Base-by-base conservation (phyloP, 2,329 filamentous ascomycete genomes). In the Hypomyces rosellus region DNA sequence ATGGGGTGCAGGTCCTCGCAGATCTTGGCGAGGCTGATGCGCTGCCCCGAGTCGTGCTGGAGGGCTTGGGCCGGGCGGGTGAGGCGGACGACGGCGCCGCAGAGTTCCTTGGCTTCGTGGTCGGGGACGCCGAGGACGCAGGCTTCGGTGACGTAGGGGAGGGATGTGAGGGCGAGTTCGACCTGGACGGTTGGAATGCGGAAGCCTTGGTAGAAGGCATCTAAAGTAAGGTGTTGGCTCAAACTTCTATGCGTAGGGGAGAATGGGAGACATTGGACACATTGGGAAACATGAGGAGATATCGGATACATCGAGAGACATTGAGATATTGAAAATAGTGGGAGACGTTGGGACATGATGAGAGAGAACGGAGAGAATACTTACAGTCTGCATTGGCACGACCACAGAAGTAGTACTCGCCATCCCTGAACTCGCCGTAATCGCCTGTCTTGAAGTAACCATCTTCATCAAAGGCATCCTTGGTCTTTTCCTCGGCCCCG, bases 361-460 rank as follows among this genome's bases (percentile, higher is more conserved):
- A n/a, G n/a, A n/a, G n/a, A n/a, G n/a, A n/a, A n/a, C n/a, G n/a
- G 13, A 7, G 13, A 20, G 14, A n/a, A 36, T 30, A n/a, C 55
- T 37, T 45, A 58, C 59, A 56, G 34, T 61, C 59, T 3, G 53
- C 37, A 22, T 34, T 53, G 7, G 51, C 52, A 16, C 57, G 54
- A 12, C 59, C 59, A 9, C 52, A 52, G 33, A 58, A 61, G 6
- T 55, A 41, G 22, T 51, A 58, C 16, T 60, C 55, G 38, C 57
- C 57, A n/a, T 55, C 51, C 11, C 37, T 89, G 14, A 96, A 75
- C 51, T 82, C 78, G 63, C 82, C 87, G 56, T 95, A 88, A 63
- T 96, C 91, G 46, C 91, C 91, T 0, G 89, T 95, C 63, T 85
- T 85, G 77, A 96, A 95, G 89, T 89, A 96, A 54, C 90, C 91